Evolutionary conservation across 1,139 yeast genomes (phyloP), one percentile per base, ranked within the genome.

Genomic region (Hanseniaspora sp.): DNA sequence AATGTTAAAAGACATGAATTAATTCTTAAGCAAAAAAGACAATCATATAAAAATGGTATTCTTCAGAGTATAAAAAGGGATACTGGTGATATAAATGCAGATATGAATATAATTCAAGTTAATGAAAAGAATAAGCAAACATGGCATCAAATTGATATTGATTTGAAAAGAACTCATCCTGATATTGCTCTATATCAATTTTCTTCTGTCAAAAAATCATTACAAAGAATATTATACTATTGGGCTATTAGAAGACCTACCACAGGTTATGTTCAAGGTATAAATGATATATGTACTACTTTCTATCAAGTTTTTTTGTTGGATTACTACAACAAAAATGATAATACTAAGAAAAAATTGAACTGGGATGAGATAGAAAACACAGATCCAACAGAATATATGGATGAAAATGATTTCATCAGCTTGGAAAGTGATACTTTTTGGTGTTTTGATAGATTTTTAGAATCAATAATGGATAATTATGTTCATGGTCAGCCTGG

Each of bases 191-290:
- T 92, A 40, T 92, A 92, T 64, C 74, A 83, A 12, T 78, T 68
- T 61, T 76, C 78, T 23, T 73, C 82, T 4, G 86, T 94, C 0
- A 97, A 92, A 63, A 71, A 80, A 56, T 77, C 95, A 13, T 72
- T 92, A 58, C 87, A 92, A 59, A 80, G 85, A 59, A 81, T 94
- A 17, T 70, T 92, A 52, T 94, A 87, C 63, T 72, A 92, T 37
- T 92, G 99, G 99, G 95, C 98, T 0, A 82, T 92, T 23, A 77
- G 98, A 58, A 98, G 94, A 65, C 98, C 99, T 0, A 96, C 97
- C 4, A 82, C 94, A 64, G 99, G 99, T 4, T 92, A 92, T 67
- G 99, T 92, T n/a, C 99, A 92, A 69, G 99, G 99, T 31, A 94
- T 92, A 56, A 92, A 92, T 66, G 99, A 92, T 68, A 74, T 92